These are phyloP conservation scores for Debaryomyces hansenii DNA, from an alignment of 805 yeast species.

Conservation along the genomic window DNA sequence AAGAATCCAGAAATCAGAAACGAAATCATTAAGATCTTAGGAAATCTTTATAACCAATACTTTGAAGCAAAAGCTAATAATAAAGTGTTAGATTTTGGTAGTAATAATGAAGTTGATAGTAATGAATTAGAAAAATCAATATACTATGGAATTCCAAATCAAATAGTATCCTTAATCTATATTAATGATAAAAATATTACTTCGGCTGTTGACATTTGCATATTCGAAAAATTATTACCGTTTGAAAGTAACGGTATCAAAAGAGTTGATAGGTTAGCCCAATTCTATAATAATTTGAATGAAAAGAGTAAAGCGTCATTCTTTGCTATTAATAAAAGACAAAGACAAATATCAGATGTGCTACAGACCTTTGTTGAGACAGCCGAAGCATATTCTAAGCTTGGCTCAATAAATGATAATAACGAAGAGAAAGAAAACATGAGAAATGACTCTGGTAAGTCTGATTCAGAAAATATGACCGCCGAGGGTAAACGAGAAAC, in stretches of 20 bases:
- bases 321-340: conserved; percentile 68
- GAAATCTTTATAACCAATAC: conserved; percentile 54
- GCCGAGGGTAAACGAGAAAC: conserved; percentile 19
- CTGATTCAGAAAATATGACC: conserved; percentile 18
- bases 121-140: conserved; percentile 31
- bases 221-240: conserved; percentile 65
- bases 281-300: conserved; percentile 49
- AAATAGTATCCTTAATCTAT: conserved; percentile 63
- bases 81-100: conserved; percentile 31
- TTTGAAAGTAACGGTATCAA: conserved; percentile 42
- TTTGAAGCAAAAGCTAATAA: conserved; percentile 15
- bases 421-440: conserved; percentile 19
- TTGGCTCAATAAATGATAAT: conserved; percentile 5
- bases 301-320: conserved; percentile 64
- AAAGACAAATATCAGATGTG: conserved; percentile 57
- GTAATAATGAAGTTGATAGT: conserved; percentile 19
- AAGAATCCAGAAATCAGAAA: conserved; percentile 64
- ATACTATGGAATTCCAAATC: conserved; percentile 58
- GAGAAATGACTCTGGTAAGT: not conserved
- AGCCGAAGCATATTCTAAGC: conserved; percentile 40
- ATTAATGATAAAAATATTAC: conserved; percentile 71
- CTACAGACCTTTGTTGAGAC: conserved; percentile 48
- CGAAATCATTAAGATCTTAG: conserved; percentile 53
- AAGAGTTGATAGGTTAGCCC: conserved; percentile 56
- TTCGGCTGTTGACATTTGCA: conserved; percentile 57